A percentile compares a stretch with the other conserved stretches of the same genome.
Evolutionary conservation across 371 early-diverging fungal species (phyloP).

Genomic region (Gilbertella persicaria): DNA sequence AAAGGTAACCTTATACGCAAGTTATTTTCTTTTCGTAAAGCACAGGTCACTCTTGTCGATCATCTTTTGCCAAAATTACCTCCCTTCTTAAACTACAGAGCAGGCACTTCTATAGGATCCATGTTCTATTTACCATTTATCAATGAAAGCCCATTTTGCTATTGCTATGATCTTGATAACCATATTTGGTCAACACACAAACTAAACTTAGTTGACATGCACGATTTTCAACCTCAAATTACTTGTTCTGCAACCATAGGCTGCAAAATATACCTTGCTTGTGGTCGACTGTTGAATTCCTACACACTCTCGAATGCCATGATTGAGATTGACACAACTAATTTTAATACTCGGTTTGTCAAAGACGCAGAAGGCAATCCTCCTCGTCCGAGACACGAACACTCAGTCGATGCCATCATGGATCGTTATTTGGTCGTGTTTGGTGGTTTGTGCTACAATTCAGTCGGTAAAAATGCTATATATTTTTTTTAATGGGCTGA

Average conservation of each 20-base stretch:
- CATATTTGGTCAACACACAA: slow-evolving; percentile 17
- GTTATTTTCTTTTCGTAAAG: slow-evolving; percentile 12
- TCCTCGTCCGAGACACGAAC: slow-evolving; percentile 37
- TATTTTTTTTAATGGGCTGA: neutral
- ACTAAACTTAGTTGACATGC: slow-evolving; percentile 7
- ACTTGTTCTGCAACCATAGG: slow-evolving; percentile 27
- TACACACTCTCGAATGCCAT: slow-evolving; percentile 27
- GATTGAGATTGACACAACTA: slow-evolving; percentile 22
- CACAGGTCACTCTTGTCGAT: slow-evolving; percentile 7
- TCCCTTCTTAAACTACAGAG: slow-evolving; percentile 23
- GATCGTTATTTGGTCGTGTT: slow-evolving; percentile 33
- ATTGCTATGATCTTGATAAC: slow-evolving; percentile 21
- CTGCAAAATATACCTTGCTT: slow-evolving; percentile 23
- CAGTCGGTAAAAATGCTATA: slow-evolving; percentile 28
- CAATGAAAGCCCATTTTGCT: slow-evolving; percentile 23
- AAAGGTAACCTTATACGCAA: slow-evolving; percentile 17
- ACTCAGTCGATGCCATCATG: slow-evolving; percentile 26
- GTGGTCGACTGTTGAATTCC: slow-evolving; percentile 29
- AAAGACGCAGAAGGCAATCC: slow-evolving; percentile 20
- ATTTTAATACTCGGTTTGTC: slow-evolving; percentile 12
- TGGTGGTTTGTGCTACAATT: slow-evolving; percentile 43
- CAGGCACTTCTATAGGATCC: slow-evolving; percentile 22
- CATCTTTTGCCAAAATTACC: slow-evolving; percentile 9
- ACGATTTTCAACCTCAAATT: slow-evolving; percentile 20
- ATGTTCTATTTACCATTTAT: slow-evolving; percentile 35